Evolutionary conservation across 2,329 filamentous ascomycete species (phyloP).

Genomic region (Chrysoporthe austroafricana): DNA sequence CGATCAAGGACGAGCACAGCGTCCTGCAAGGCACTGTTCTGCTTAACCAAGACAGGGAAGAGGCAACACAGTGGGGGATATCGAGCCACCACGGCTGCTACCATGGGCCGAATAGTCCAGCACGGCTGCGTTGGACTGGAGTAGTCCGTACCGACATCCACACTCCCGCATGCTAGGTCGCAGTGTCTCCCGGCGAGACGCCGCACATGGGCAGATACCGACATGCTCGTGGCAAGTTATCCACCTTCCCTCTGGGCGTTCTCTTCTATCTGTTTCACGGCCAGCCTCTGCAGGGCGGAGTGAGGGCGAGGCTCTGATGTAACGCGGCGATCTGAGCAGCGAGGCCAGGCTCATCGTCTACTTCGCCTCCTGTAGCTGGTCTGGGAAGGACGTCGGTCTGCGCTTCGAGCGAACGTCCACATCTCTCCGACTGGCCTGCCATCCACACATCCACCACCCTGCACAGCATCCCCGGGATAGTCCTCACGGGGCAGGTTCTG

Average conservation of each 20-base stretch:
- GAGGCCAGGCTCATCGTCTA: background rate
- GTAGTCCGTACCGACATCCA: slow-evolving; percentile 1
- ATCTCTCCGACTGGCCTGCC: slow-evolving; percentile 6
- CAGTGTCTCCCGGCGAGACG: background rate
- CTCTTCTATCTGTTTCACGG: background rate
- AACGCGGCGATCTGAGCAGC: background rate
- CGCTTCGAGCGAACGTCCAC: slow-evolving; percentile 5
- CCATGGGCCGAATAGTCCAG: background rate
- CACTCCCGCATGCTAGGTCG: background rate
- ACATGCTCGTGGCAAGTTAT: slow-evolving; percentile 7
- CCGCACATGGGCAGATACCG: background rate
- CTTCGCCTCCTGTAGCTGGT: slow-evolving; percentile 9
- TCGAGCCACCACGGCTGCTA: slow-evolving; percentile 8
- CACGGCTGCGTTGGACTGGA: background rate
- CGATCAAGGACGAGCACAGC: background rate
- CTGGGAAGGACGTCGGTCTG: slow-evolving; percentile 14
- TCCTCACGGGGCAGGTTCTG: slow-evolving; percentile 19
- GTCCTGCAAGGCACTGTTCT: background rate
- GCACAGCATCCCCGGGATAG: slow-evolving; percentile 21
- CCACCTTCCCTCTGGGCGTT: background rate
- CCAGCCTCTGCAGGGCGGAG: background rate
- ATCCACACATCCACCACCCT: slow-evolving; percentile 15
- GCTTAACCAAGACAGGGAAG: slow-evolving; percentile 11
- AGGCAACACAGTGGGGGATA: background rate
- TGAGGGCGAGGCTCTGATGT: background rate